These are phyloP conservation scores for Melampsora americana DNA, from an alignment of 1,284 basidiomycete species.

Conservation along the genomic window DNA sequence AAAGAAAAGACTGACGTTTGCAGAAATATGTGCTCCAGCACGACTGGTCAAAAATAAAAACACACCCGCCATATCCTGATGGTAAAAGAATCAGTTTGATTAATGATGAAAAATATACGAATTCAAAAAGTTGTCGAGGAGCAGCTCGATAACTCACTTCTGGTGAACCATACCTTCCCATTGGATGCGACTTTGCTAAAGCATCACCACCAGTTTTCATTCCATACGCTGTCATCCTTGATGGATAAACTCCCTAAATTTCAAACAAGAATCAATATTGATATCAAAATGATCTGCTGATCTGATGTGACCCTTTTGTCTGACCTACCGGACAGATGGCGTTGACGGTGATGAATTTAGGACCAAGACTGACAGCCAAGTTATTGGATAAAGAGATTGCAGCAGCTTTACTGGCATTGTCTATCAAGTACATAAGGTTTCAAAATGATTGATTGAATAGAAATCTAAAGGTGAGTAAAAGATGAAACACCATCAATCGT, in stretches of 20 bases:
- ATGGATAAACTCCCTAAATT: constrained; percentile 41
- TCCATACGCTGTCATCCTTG: constrained; percentile 44
- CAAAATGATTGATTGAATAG: neutral
- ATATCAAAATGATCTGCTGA: neutral
- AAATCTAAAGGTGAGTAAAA: neutral
- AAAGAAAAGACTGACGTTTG: constrained; percentile 28
- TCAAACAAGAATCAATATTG: neutral
- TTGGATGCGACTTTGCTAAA: constrained; percentile 27
- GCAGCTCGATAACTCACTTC: constrained; percentile 6
- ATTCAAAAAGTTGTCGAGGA: too few relatives aligned
- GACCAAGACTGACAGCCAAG: constrained; percentile 52
- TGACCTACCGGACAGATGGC: constrained; percentile 51
- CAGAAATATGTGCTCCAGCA: constrained; percentile 37
- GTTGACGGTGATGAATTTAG: constrained; percentile 53
- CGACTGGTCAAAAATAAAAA: constrained; percentile 38
- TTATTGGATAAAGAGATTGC: constrained; percentile 53
- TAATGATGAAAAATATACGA: neutral
- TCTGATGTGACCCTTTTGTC: neutral
- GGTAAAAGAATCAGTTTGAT: neutral
- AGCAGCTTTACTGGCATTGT: constrained; percentile 54
- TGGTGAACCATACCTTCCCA: constrained; percentile 42
- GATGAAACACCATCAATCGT: neutral
- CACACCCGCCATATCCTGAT: constrained; percentile 39
- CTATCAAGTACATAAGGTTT: neutral
- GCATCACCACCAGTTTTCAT: constrained; percentile 23